These are phyloP conservation scores for Hyaloraphidium curvatum DNA, from an alignment of 192 early-diverging fungal genomes.

Conservation along the genomic window DNA sequence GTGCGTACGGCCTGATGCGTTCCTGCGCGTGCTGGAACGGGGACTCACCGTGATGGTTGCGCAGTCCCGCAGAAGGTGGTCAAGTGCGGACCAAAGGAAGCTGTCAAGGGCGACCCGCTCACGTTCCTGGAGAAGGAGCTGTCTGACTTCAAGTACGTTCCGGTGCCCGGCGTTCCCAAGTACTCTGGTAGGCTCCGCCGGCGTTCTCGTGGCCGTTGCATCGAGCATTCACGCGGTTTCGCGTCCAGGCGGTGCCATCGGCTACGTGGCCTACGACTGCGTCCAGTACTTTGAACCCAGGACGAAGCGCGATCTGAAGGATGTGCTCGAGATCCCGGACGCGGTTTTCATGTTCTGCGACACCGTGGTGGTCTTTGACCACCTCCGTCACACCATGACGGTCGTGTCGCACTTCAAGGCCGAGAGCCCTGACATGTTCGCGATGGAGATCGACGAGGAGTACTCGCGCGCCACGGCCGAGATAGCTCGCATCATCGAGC, in stretches of 20 bases:
- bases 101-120: constrained; percentile 66
- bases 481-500: constrained; percentile 43
- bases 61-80: constrained; percentile 74
- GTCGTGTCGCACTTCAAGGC: constrained; percentile 65
- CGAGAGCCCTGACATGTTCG: constrained; percentile 12
- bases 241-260: constrained; percentile 72
- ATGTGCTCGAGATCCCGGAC: constrained; percentile 80
- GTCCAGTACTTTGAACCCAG: constrained; percentile 95
- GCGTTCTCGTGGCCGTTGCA: not conserved
- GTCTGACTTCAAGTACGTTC: constrained; percentile 48
- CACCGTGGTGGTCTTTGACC: constrained; percentile 89
- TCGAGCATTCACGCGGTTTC: not conserved
- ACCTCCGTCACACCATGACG: constrained; percentile 75
- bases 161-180: constrained; percentile 57
- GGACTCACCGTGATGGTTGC: no score
- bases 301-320: constrained; percentile 46
- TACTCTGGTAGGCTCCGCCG: constrained; percentile 44
- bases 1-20: no score
- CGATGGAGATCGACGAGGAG: constrained; percentile 29
- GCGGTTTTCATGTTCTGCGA: constrained; percentile 89
- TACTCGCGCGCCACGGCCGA: constrained; percentile 51
- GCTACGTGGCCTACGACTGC: constrained; percentile 95
- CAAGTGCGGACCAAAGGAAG: constrained; percentile 51
- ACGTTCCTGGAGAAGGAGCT: constrained; percentile 71
- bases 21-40: no score